These are phyloP conservation scores for Talaromyces sp. DNA, from an alignment of 2,329 filamentous ascomycete species.

Conservation along the genomic window DNA sequence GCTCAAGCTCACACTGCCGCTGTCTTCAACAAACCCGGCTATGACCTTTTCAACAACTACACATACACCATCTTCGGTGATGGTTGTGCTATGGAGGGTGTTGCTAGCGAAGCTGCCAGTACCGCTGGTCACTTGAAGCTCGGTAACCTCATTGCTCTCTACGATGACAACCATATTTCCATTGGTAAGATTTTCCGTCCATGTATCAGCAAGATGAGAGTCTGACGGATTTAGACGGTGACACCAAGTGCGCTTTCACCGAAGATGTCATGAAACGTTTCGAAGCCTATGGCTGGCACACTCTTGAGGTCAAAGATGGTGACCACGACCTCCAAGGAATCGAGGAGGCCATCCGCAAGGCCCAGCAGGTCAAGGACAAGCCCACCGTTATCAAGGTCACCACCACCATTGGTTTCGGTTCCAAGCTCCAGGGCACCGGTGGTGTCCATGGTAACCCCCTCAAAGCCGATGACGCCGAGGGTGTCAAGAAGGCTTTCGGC, in stretches of 20 bases:
- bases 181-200: constrained; percentile 53
- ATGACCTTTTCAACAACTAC: constrained; percentile 90
- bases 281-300: constrained; percentile 96
- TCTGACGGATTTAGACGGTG: constrained; percentile 63
- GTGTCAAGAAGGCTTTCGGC: constrained; percentile 91
- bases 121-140: constrained; percentile 95
- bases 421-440: constrained; percentile 86
- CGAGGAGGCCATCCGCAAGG: constrained; percentile 81
- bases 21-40: constrained; percentile 95
- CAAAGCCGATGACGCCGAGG: constrained; percentile 89
- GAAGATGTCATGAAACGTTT: constrained; percentile 95
- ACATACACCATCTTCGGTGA: constrained; percentile 97
- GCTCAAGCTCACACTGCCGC: constrained; percentile 89
- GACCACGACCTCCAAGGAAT: constrained; percentile 85
- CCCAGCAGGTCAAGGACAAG: constrained; percentile 89
- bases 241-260: constrained; percentile 94
- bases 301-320: constrained; percentile 78
- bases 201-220: neutral
- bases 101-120: constrained; percentile 88
- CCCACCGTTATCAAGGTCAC: constrained; percentile 94
- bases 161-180: constrained; percentile 98
- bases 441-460: constrained; percentile 95
- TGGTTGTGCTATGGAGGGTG: constrained; percentile 97
- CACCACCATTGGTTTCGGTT: constrained; percentile 97
- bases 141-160: constrained; percentile 94